Evolutionary conservation across 306 rosid genomes (phyloP).

Genomic region (Alnus glutinosa): DNA sequence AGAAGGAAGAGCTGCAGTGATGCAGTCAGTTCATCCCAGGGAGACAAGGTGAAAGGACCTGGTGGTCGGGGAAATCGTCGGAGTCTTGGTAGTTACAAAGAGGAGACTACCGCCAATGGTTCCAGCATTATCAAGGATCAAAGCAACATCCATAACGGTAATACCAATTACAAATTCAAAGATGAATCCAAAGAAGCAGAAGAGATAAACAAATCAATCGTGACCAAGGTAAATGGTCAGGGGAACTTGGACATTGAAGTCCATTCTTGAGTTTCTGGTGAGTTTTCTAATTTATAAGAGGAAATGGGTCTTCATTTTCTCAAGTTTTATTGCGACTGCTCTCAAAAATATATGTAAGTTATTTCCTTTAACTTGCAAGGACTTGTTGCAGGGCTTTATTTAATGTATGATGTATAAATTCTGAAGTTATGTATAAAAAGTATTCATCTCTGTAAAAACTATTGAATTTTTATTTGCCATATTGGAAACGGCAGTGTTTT

Average conservation of each 20-base stretch:
- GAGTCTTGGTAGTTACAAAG: slow-evolving; percentile 30
- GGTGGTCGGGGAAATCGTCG: slow-evolving; percentile 42
- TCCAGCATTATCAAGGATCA: slow-evolving; percentile 26
- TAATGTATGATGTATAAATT: slow-evolving; percentile 53
- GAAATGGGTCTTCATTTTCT: slow-evolving; percentile 41
- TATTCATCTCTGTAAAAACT: background rate
- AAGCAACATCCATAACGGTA: slow-evolving; percentile 35
- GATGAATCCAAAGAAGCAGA: slow-evolving; percentile 36
- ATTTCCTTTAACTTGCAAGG: slow-evolving; percentile 48
- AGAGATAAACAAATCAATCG: slow-evolving; percentile 32
- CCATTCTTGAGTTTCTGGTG: slow-evolving; percentile 43
- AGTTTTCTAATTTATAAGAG: slow-evolving; percentile 51
- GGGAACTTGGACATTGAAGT: slow-evolving; percentile 43
- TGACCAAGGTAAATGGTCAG: slow-evolving; percentile 42
- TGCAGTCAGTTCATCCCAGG: slow-evolving; percentile 38
- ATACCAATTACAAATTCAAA: slow-evolving; percentile 33
- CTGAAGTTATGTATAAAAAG: slow-evolving; percentile 58
- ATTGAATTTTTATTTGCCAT: background rate
- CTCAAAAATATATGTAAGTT: slow-evolving; percentile 43
- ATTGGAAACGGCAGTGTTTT: background rate
- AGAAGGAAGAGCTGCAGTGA: slow-evolving; percentile 67
- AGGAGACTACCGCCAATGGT: slow-evolving; percentile 22
- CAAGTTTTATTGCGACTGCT: slow-evolving; percentile 28
- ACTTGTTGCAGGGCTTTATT: slow-evolving; percentile 57
- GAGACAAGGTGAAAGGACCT: slow-evolving; percentile 43